phyloP scores from a whole-genome alignment of 2,329 filamentous ascomycete genomes.

The Blastomyces parvus region DNA sequence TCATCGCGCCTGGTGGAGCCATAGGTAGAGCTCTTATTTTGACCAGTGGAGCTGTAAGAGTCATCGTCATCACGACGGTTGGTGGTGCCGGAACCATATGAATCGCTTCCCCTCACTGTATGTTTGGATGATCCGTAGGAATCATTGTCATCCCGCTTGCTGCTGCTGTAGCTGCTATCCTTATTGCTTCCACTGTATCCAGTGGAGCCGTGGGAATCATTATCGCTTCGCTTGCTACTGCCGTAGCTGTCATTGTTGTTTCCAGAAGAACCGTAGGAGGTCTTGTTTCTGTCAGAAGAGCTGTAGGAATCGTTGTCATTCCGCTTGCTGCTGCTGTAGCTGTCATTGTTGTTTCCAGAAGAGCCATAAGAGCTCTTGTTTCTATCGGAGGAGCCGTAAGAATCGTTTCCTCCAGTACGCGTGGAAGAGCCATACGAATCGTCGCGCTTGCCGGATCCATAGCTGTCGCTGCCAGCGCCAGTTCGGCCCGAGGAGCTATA shows the following conservation, averaged over 20 bases:
- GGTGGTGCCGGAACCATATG: not conserved
- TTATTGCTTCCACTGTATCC: no score
- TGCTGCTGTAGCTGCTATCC: not conserved
- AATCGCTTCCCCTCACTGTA: not conserved
- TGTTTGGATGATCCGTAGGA: not conserved
- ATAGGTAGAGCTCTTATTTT: conserved; percentile 1
- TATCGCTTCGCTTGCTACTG: not conserved
- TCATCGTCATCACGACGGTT: not conserved
- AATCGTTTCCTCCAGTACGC: not conserved
- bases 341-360: conserved; percentile 2
- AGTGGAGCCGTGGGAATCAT: not conserved
- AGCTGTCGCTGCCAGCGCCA: not conserved
- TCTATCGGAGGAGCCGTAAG: not conserved
- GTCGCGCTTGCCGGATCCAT: not conserved
- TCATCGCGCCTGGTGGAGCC: not conserved
- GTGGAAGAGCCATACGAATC: not conserved
- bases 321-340: not conserved
- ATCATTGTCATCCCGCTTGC: not conserved
- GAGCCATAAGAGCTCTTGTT: conserved; percentile 2
- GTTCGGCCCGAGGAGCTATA: not conserved
- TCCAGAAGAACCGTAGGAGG: not conserved
- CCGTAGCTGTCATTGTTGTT: not conserved
- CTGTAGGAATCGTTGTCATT: not conserved
- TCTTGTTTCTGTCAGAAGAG: not conserved
- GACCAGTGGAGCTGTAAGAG: not conserved